Evolutionary conservation across 2,329 filamentous ascomycete species (phyloP).

Genomic region (Xylariales sp.): DNA sequence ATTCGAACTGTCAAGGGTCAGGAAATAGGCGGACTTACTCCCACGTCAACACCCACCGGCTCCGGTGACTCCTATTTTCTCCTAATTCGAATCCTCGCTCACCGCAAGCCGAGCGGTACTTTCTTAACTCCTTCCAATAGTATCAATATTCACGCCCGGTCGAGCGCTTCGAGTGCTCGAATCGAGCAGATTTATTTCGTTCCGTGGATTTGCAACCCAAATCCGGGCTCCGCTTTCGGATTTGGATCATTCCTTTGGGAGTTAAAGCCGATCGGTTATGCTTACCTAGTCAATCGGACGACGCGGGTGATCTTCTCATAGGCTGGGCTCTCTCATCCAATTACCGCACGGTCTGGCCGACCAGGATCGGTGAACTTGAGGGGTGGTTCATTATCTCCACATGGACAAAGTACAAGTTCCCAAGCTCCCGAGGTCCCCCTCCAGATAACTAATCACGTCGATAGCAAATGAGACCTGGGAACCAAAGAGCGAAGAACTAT

Average conservation of each 20-base stretch:
- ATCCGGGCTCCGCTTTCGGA: background rate
- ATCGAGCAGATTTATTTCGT: no score
- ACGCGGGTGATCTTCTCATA: constrained; percentile 7
- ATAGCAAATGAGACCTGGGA: background rate
- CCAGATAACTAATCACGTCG: constrained; percentile 2
- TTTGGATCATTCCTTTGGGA: constrained; percentile 2
- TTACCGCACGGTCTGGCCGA: background rate
- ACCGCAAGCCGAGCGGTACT: no score
- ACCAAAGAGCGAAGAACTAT: no score
- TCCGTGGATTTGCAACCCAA: background rate
- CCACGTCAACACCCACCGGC: no score
- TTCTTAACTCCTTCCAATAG: no score
- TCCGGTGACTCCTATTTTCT: no score
- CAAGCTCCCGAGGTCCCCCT: constrained; percentile 2
- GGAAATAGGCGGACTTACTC: no score
- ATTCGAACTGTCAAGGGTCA: no score
- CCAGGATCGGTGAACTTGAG: background rate
- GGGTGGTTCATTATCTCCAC: background rate
- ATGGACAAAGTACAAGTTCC: no score
- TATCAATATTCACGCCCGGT: no score
- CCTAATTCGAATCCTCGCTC: no score
- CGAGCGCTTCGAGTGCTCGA: no score
- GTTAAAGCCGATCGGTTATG: background rate
- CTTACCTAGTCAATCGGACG: background rate
- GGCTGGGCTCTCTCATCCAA: background rate